Evolutionary conservation across 495 filamentous ascomycete genomes (phyloP), one percentile per base, ranked within the genome.

Genomic region (Penicillium macrosclerotiorum): DNA sequence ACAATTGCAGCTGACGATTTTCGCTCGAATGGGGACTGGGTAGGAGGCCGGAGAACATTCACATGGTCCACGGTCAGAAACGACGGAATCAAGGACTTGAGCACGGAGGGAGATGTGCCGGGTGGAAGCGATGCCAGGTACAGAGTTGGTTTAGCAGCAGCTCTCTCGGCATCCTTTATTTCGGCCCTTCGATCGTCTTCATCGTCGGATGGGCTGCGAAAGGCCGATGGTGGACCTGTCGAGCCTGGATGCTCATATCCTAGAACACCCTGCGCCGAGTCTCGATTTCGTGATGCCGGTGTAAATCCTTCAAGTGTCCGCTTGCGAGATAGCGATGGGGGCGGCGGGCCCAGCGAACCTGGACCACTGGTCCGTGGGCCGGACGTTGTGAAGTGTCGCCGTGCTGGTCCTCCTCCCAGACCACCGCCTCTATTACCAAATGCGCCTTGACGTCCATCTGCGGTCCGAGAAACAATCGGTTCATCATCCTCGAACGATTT

Each of bases 91-190:
- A 93, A 65, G 4, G 81, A 72, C 64, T 90, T 91, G 59, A 94
- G 81, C 37, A 80, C 78, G 18, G 84, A 82, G 2, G 77, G 80
- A 3, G 88, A 90, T 13, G 82, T 89, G 3, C 78, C 78, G 0
- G 73, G 81, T 32, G 77, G 83, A 27, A 80, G 67, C 13, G 73
- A 79, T 12, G 72, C 76, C 19, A 97, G 72, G 27, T 85, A 84
- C n/a, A 97, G 60, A 0, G 90, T 95, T n/a, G 90, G 91, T 59
- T 89, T 92, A 12, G 92, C 82, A 42, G 82, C 81, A 27, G 84
- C 83, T 51, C 82, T 85, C 50, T 93, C 88, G 25, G 82, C 81
- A 9, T 81, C 77, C 42, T 71, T 74, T 34, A 64, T 45, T 46
- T 73, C 71, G 9, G 64, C 59, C 25, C 57, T 48, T 11, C 64